Base-by-base conservation (phyloP, 1,139 yeast species). In the Zygoascus meyerae region DNA sequence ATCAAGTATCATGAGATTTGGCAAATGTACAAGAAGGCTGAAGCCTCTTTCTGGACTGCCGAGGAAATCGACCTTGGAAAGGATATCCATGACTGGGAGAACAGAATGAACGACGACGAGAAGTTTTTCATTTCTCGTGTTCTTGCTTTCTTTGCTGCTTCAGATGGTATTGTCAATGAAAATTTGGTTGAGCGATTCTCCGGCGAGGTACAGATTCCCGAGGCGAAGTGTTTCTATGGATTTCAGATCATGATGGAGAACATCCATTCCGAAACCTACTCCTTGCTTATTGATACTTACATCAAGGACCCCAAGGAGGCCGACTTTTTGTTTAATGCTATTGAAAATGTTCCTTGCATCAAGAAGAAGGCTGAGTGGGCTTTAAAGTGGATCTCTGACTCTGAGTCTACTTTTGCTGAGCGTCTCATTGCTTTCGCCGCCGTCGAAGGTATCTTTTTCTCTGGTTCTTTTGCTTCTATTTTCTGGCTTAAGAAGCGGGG, bases 191-290 rank as follows among this genome's bases (percentile, higher is more conserved):
- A 92, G 71, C 87, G 95, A 66, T 92, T 92, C 72, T 83, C 95
- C 50, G 95, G 96, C 55, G 97, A 94, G 73, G 96, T 92, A 52
- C 97, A 90, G 72, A 74, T 85, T 57, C 95, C 98, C 50, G 99
- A 92, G 74, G 98, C 97, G 60, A 90, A 92, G 71, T 89, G 97
- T 70, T 92, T 92, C 75, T 92, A 92, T 67, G 98, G 98, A 47
- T 92, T 92, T 83, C 97, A 92, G 74, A 92, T 92, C 69, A 90
- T 90, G 97, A 92, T 94, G 95, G 98, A 94, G 73, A 94, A 92
- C 76, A 92, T 92, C 63, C 98, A 92, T 72, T 83, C 96, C 31
- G 98, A 92, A 74, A 92, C 97, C 42, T 92, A 94, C 73, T 90
- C 97, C 11, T 74, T 92, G 59, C 78, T 92, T 64, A 86, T 92